These are phyloP conservation scores for Xylariaceae sp. DNA, from an alignment of 2,329 filamentous ascomycete genomes.

Conservation along the genomic window DNA sequence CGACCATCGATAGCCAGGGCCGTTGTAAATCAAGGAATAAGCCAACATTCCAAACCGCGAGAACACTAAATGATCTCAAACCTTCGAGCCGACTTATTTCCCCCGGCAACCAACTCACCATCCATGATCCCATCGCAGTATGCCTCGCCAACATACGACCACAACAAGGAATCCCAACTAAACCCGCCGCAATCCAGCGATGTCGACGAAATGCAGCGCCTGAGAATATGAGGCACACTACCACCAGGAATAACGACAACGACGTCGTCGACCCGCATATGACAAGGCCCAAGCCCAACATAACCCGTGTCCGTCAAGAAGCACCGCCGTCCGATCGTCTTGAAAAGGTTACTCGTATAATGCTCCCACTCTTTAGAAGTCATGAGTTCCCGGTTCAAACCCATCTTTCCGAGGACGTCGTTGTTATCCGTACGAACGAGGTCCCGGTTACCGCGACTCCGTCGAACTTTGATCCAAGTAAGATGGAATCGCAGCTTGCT, in stretches of 20 bases:
- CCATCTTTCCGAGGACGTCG: background rate
- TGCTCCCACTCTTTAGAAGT: conserved; percentile 5
- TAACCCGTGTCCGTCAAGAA: conserved; percentile 31
- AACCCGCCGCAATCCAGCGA: background rate
- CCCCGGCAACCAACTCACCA: conserved; percentile 25
- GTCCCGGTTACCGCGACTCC: background rate
- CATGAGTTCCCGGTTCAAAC: conserved; percentile 2
- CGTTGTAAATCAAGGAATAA: no score
- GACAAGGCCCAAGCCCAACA: conserved; percentile 30
- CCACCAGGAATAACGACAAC: conserved; percentile 31
- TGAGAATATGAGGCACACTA: conserved; percentile 31
- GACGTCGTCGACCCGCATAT: conserved; percentile 25
- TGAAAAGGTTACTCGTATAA: conserved; percentile 16
- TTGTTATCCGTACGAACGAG: background rate
- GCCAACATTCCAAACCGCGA: no score
- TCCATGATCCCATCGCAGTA: conserved; percentile 37
- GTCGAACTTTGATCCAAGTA: background rate
- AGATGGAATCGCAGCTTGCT: conserved; percentile 1
- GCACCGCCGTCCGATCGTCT: conserved; percentile 19
- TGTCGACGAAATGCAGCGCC: background rate
- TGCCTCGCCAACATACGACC: conserved; percentile 32
- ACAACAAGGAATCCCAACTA: conserved; percentile 1
- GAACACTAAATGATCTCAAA: background rate
- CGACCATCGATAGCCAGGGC: no score
- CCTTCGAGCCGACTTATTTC: background rate